A percentile compares a stretch with the other conserved stretches of the same genome.
These are phyloP conservation scores for Hypoxylon sp. DNA, from an alignment of 2,329 filamentous ascomycete genomes.

Conservation along the genomic window DNA sequence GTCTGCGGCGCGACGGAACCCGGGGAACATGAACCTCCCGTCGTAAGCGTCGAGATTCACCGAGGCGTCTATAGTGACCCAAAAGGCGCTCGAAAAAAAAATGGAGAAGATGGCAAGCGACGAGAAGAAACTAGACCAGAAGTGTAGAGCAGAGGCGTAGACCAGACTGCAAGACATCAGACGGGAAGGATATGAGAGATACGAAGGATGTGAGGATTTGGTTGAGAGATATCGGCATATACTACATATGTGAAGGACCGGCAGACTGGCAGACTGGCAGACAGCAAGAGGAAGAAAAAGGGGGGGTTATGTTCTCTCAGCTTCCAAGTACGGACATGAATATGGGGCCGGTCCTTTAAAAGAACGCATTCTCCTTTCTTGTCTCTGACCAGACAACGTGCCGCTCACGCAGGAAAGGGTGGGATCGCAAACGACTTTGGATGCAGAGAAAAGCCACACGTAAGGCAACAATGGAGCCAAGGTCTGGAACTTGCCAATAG, in stretches of 20 bases:
- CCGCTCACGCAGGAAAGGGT: slow-evolving; percentile 32
- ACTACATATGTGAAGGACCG: background rate
- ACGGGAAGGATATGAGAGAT: too few relatives aligned
- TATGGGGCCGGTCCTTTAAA: slow-evolving; percentile 13
- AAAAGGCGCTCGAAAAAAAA: background rate
- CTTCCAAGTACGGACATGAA: slow-evolving; percentile 28
- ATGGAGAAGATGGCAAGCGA: background rate
- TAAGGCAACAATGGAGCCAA: slow-evolving; percentile 21
- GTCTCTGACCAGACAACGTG: slow-evolving; percentile 30
- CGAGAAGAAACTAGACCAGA: background rate
- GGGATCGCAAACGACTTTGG: slow-evolving; percentile 30
- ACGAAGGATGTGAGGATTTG: too few relatives aligned
- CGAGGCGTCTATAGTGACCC: slow-evolving; percentile 4
- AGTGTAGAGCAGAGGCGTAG: background rate
- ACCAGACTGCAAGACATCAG: too few relatives aligned
- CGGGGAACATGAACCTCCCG: slow-evolving; percentile 1
- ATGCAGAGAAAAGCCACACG: slow-evolving; percentile 24
- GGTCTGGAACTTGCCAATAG: slow-evolving; percentile 27
- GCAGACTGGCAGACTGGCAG: too few relatives aligned
- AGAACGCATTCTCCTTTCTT: slow-evolving; percentile 18
- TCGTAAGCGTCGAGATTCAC: slow-evolving; percentile 5
- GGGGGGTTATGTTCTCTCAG: slow-evolving; percentile 8
- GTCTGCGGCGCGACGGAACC: slow-evolving; percentile 24
- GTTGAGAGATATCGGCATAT: background rate
- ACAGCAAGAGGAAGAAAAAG: background rate